Evolutionary conservation across 352 stramenopile species (phyloP), one percentile per base, ranked within the genome.

Genomic region (Pythium grandisporangium): DNA sequence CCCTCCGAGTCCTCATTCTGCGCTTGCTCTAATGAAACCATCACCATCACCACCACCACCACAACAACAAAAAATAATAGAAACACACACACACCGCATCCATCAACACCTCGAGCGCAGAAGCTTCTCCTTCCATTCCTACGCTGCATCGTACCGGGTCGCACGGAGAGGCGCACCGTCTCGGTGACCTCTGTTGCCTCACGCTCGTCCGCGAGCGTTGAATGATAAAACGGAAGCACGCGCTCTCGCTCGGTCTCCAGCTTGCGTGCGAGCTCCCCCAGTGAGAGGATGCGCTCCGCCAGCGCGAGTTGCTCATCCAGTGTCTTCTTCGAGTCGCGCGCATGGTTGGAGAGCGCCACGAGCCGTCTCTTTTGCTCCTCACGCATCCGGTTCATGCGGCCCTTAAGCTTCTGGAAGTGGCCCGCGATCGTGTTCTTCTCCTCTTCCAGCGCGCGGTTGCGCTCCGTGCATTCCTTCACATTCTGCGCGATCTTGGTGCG

Each of bases 401-500:
- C 67, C 45, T 96, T 96, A 30, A 97, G 77, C 27, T 78, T 72
- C 49, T 95, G 76, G 48, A 85, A 89, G 35, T 89, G 76, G n/a
- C 52, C 55, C 1, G 59, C 56, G 45, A 96, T 93, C 20, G 78
- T 65, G 26, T 80, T 70, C 45, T 97, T 96, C 38, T 97, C 89
- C 36, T 95, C 83, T 27, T 87, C 65, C 8, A 98, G 70, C 7
- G 77, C 69, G 19, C 62, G 63, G 61, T 98, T 97, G 13, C 85
- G 64, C 55, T 97, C 82, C 14, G 76, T 74, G 45, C 74, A 90
- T 37, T 98, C 92, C 27, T 78, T 78, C 14, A 84, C 70, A 44
- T 96, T 95, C 45, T 96, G 85, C 24, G 75, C 71, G 48, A 96
- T 91, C 56, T 97, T 97, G 36, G 89, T 87, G 36, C 91, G 67